Evolutionary conservation across 23 red algal species (phyloP).

Genomic region (Gracilaria gracilis): DNA sequence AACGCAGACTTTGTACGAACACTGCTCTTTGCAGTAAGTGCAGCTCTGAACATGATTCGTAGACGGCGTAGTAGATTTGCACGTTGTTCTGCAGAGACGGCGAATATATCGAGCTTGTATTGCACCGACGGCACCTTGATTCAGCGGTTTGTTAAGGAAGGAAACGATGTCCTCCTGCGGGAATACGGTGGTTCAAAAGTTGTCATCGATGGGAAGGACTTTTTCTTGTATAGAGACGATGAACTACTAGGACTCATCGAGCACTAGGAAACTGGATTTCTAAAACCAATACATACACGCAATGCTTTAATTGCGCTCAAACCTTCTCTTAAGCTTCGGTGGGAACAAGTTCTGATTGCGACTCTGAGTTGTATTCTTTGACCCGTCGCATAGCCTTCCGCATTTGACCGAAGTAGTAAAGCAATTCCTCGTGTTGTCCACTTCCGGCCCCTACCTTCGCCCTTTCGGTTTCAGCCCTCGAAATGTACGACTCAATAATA

Average conservation of each 20-base stretch:
- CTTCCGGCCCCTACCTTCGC: neutral
- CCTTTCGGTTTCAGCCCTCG: constrained; percentile 16
- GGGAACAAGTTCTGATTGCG: neutral
- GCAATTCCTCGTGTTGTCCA: constrained; percentile 16
- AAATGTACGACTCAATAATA: constrained; percentile 23
- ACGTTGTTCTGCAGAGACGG: neutral
- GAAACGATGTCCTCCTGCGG: constrained; percentile 89
- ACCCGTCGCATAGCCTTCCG: constrained; percentile 20
- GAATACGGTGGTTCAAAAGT: constrained; percentile 93
- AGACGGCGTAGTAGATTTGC: neutral
- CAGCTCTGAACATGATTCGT: neutral
- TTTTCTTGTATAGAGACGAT: constrained; percentile 94
- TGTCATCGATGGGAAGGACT: constrained; percentile 91
- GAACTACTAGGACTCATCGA: constrained; percentile 82
- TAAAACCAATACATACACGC: neutral
- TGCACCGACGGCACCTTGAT: constrained; percentile 76
- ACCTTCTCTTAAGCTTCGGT: neutral
- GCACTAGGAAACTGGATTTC: constrained; percentile 4
- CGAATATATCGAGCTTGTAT: neutral
- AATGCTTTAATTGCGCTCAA: neutral
- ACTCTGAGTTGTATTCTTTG: neutral
- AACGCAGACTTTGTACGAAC: too few species aligned
- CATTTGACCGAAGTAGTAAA: constrained; percentile 44
- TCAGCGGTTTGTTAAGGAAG: constrained; percentile 76
- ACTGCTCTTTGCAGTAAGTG: neutral